phyloP scores from a whole-genome alignment of 2,329 filamentous ascomycete genomes.

The Aspergillus tubingensis region DNA sequence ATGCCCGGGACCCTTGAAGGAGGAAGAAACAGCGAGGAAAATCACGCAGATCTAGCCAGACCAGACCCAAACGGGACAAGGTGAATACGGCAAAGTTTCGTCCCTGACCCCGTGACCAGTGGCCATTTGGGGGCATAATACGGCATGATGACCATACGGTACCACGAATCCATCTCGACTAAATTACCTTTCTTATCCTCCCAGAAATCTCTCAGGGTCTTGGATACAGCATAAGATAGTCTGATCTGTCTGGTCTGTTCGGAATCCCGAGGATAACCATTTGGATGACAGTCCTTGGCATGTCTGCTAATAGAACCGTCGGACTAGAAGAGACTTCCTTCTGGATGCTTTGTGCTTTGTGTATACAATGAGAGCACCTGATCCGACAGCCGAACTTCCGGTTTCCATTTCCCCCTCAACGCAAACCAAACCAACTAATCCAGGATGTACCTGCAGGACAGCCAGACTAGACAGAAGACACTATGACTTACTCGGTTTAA shows the following conservation, averaged over 20 bases:
- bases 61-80: neutral
- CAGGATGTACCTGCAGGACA: neutral
- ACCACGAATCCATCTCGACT: conserved; percentile 8
- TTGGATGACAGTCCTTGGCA: neutral
- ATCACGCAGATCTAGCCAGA: neutral
- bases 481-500: no score
- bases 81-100: neutral
- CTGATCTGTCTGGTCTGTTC: no score
- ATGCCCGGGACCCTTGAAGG: no score
- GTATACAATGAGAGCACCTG: neutral
- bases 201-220: neutral
- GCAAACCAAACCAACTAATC: neutral
- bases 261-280: no score
- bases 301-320: neutral
- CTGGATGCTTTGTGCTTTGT: neutral
- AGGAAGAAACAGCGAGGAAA: neutral
- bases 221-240: no score
- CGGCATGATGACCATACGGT: conserved; percentile 1
- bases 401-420: neutral
- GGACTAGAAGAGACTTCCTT: neutral
- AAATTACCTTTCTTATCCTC: conserved; percentile 11
- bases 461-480: no score
- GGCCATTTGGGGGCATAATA: neutral
- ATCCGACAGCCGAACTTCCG: neutral
- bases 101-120: neutral